phyloP scores from a whole-genome alignment of 1,284 basidiomycete genomes.

The Heliocybe sulcata region DNA sequence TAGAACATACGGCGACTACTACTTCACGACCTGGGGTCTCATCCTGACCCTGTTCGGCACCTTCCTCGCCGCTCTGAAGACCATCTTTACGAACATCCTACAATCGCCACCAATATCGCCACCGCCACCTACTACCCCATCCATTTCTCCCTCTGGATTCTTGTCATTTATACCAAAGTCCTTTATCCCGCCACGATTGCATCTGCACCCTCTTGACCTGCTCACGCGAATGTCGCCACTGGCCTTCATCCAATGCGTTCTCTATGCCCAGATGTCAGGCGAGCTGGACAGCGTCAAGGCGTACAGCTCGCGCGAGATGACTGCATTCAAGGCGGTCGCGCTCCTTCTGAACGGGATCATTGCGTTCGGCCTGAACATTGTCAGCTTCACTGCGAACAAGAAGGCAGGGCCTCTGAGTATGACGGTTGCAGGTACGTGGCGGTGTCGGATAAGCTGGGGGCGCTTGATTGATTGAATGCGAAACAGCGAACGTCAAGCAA shows the following conservation, averaged over 20 bases:
- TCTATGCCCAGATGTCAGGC: constrained; percentile 70
- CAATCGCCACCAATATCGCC: constrained; percentile 33
- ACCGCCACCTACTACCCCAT: constrained; percentile 6
- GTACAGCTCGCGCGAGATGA: constrained; percentile 43
- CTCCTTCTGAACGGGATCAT: constrained; percentile 75
- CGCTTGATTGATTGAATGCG: constrained; percentile 3
- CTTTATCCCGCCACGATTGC: constrained; percentile 34
- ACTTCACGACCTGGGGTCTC: constrained; percentile 78
- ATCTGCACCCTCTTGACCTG: constrained; percentile 81
- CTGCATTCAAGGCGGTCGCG: constrained; percentile 39
- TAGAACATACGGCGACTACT: constrained; percentile 89
- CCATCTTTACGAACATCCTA: constrained; percentile 82
- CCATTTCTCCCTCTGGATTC: constrained; percentile 10
- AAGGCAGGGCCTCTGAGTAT: constrained; percentile 82
- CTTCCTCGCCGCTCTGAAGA: constrained; percentile 85
- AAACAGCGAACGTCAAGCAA: constrained; percentile 82
- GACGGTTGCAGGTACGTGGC: constrained; percentile 72
- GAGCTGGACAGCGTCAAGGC: constrained; percentile 58
- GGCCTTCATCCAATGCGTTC: constrained; percentile 80
- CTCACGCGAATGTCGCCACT: constrained; percentile 81
- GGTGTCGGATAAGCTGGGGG: neutral
- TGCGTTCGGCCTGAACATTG: constrained; percentile 87
- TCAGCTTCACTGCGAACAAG: constrained; percentile 89
- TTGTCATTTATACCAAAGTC: constrained; percentile 8
- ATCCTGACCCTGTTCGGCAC: constrained; percentile 84